Conservation (phyloP, 108 stramenopile genomes). For the Nitzschia sp. region DNA sequence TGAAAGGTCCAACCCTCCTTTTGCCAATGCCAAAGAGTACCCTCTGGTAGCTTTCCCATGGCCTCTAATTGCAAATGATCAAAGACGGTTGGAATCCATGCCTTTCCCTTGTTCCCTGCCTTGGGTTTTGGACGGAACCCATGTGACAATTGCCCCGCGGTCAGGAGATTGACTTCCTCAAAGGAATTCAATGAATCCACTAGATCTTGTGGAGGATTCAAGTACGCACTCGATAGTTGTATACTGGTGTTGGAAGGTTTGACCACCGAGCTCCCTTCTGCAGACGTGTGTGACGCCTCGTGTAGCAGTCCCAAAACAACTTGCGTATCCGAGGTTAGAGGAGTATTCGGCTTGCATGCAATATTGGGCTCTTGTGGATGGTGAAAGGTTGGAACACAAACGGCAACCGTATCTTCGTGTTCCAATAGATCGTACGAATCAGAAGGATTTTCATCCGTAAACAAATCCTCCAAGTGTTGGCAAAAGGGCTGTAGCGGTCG, state of each 20-base stretch:
- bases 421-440: slow-evolving; percentile 3
- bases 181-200: slow-evolving; percentile 36
- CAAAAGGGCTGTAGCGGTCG: neutral
- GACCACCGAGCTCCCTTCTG: neutral
- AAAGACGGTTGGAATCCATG: slow-evolving; percentile 76
- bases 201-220: slow-evolving; percentile 64
- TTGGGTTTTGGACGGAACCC: slow-evolving; percentile 76
- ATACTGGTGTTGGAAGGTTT: slow-evolving; percentile 29
- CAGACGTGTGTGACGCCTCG: slow-evolving; percentile 6
- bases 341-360: neutral
- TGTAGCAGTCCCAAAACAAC: slow-evolving; percentile 25
- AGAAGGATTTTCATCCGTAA: slow-evolving; percentile 1
- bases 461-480: slow-evolving; percentile 8
- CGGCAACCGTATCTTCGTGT: slow-evolving; percentile 15
- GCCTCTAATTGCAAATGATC: slow-evolving; percentile 48
- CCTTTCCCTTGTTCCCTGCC: slow-evolving; percentile 62
- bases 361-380: slow-evolving; percentile 8
- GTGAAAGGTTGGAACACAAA: slow-evolving; percentile 25
- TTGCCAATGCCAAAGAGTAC: slow-evolving; percentile 65
- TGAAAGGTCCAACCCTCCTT: slow-evolving; percentile 81
- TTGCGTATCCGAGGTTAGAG: slow-evolving; percentile 33
- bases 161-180: slow-evolving; percentile 51
- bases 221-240: slow-evolving; percentile 76
- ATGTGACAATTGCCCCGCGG: slow-evolving; percentile 70
- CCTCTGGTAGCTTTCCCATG: slow-evolving; percentile 22